phyloP scores from a whole-genome alignment of 2,329 filamentous ascomycete genomes.

The Colletotrichum orbiculare region DNA sequence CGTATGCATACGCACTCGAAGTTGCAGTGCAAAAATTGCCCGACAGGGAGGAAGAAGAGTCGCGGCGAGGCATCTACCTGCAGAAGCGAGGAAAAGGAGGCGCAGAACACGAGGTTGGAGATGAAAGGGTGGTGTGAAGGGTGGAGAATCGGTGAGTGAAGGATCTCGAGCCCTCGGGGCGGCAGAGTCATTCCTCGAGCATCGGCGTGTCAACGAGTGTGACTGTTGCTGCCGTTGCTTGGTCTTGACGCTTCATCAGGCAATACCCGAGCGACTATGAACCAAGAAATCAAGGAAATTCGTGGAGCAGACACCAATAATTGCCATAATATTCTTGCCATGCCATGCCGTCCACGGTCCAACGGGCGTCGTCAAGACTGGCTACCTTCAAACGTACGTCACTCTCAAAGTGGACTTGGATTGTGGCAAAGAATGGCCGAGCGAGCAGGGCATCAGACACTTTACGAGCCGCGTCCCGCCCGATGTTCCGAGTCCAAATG shows the following conservation, averaged over 20 bases:
- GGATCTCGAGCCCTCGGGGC: background rate
- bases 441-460: slow-evolving; percentile 20
- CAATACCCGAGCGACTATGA: slow-evolving; percentile 1
- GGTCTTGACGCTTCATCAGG: slow-evolving; percentile 2
- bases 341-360: background rate
- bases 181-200: background rate
- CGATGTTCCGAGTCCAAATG: slow-evolving; percentile 27
- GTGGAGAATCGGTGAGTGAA: slow-evolving; percentile 22
- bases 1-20: slow-evolving; percentile 5
- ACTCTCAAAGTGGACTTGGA: slow-evolving; percentile 12
- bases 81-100: slow-evolving; percentile 11
- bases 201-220: slow-evolving; percentile 8
- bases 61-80: slow-evolving; percentile 1
- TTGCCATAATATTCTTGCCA: slow-evolving; percentile 12
- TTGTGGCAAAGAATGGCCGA: slow-evolving; percentile 16
- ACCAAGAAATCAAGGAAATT: slow-evolving; percentile 10
- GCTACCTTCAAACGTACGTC: slow-evolving; percentile 13
- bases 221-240: slow-evolving; percentile 1
- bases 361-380: slow-evolving; percentile 5
- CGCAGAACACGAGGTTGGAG: slow-evolving; percentile 2
- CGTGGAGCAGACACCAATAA: slow-evolving; percentile 18
- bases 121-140: slow-evolving; percentile 12
- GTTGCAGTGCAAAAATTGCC: slow-evolving; percentile 16
- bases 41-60: background rate
- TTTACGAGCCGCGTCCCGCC: slow-evolving; percentile 32